Conservation (phyloP, 2,329 filamentous ascomycete species). For the Aspergillus thermomutatus region DNA sequence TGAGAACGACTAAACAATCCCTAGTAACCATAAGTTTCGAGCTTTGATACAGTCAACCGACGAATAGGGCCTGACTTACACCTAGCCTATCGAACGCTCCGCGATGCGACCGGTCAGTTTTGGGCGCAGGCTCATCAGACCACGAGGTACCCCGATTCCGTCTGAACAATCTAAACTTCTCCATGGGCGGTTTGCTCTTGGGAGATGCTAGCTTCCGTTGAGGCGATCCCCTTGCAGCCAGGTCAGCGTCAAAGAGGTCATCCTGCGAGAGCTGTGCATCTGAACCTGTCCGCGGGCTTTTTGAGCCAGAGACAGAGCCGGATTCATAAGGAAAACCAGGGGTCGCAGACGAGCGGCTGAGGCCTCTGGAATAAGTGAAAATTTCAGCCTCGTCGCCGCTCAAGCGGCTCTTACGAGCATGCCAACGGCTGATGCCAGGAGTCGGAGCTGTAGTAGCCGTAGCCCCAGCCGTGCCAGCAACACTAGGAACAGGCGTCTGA, state of each 20-base stretch:
- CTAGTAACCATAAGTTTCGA: conserved; percentile 5
- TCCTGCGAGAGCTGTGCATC: background rate
- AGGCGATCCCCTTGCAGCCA: conserved; percentile 1
- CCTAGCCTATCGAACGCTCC: conserved; percentile 12
- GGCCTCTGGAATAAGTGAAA: background rate
- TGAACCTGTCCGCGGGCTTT: background rate
- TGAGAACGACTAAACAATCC: conserved; percentile 16
- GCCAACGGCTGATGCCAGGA: background rate
- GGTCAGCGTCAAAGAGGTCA: background rate
- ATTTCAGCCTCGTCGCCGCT: background rate
- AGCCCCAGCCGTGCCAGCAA: background rate
- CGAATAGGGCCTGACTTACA: conserved; percentile 8
- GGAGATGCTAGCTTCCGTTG: conserved; percentile 8
- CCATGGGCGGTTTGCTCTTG: conserved; percentile 21
- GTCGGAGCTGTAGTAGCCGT: background rate
- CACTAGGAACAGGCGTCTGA: background rate
- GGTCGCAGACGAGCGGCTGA: background rate
- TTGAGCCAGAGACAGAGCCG: background rate
- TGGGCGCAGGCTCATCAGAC: conserved; percentile 16
- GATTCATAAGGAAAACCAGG: background rate
- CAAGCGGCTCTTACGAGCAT: background rate
- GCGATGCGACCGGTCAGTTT: conserved; percentile 14
- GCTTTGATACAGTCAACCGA: background rate
- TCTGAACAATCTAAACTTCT: conserved; percentile 27
- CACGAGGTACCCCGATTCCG: conserved; percentile 26